Base-by-base conservation (phyloP, 2,329 filamentous ascomycete species). In the Hypoxylon sp. region DNA sequence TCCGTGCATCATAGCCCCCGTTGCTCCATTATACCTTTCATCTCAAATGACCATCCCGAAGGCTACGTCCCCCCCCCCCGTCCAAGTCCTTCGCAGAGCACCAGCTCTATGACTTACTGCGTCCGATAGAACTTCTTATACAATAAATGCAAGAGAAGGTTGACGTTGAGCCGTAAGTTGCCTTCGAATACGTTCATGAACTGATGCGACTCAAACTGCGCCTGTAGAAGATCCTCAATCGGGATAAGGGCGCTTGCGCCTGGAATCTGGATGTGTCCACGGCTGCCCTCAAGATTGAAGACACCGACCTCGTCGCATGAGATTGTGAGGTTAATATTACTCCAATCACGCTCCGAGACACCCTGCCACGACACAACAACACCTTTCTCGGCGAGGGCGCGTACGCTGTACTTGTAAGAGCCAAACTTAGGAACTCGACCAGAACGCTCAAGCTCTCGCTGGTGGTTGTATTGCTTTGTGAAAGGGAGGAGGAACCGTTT, bases 91-190 rank as follows among this genome's bases (percentile, higher is more conserved):
- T n/a, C 46, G 54, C 19, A 54, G 24, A 62, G 44, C 19, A 51
- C 66, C 48, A 48, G 53, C 50, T 62, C 63, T 24, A 55, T 8
- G 33, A 52, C 54, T 82, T 82, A 90, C 76, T 91, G 88, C 67
- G 90, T 91, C 68, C 89, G 84, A 79, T 99, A 99, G 81, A 99
- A 99, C 86, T 99, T 99, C 88, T 97, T 97, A 86, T 98, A 98
- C 74, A 99, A 88, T 80, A 98, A 85, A 86, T 99, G 96, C 85
- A 99, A 85, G 82, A 99, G 89, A 77, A 99, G 81, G 83, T 99
- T 99, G 77, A 99, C 96, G 80, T 98, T 98, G 77, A 99, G 87
- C 81, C 92, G 91, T 78, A 98, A 86, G 70, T 87, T 88, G 60
- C 91, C 91, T 79, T 97, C 94, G 77, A 99, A 99, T 67, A 98